Percentiles rank a stretch among this genome's conserved stretches.
These are phyloP conservation scores for Chalciporus sphaerocephalus DNA, from an alignment of 768 basidiomycete genomes.

Conservation along the genomic window DNA sequence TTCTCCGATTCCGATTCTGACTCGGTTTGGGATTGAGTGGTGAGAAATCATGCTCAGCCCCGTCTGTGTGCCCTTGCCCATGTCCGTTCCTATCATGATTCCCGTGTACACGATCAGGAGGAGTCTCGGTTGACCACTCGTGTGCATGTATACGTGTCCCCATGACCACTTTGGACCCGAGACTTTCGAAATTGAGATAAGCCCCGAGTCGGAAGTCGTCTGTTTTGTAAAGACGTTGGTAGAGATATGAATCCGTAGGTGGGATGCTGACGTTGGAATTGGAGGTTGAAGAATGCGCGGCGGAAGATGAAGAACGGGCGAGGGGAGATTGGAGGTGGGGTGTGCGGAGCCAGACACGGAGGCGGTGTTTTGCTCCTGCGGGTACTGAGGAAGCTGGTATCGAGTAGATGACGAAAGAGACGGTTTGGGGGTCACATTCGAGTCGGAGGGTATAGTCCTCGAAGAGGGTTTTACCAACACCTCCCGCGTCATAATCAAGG, in stretches of 20 bases:
- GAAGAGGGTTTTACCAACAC: constrained; percentile 52
- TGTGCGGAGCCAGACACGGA: constrained; percentile 61
- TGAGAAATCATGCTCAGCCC: too few relatives aligned
- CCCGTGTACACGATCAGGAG: too few relatives aligned
- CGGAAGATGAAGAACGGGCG: constrained; percentile 20
- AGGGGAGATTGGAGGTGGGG: constrained; percentile 27
- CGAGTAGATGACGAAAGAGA: constrained; percentile 59
- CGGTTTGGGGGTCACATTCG: constrained; percentile 48
- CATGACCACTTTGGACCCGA: constrained; percentile 49
- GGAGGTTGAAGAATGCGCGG: constrained; percentile 31
- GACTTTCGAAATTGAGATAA: constrained; percentile 48
- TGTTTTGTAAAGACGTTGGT: constrained; percentile 63
- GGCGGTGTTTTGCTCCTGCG: constrained; percentile 52
- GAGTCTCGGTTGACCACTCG: too few relatives aligned
- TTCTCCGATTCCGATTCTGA: background rate
- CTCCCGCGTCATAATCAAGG: constrained; percentile 62
- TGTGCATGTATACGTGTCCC: too few relatives aligned
- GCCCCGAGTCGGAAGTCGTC: constrained; percentile 61
- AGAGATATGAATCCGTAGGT: constrained; percentile 49
- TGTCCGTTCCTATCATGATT: too few relatives aligned
- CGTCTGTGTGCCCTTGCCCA: too few relatives aligned
- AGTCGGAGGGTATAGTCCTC: constrained; percentile 50
- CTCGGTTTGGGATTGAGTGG: constrained; percentile 2
- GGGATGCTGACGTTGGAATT: too few relatives aligned
- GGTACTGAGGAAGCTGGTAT: constrained; percentile 54